A percentile compares a stretch with the other conserved stretches of the same genome.
phyloP scores from a whole-genome alignment of 768 basidiomycete genomes.

The Sarcodon aspratus region DNA sequence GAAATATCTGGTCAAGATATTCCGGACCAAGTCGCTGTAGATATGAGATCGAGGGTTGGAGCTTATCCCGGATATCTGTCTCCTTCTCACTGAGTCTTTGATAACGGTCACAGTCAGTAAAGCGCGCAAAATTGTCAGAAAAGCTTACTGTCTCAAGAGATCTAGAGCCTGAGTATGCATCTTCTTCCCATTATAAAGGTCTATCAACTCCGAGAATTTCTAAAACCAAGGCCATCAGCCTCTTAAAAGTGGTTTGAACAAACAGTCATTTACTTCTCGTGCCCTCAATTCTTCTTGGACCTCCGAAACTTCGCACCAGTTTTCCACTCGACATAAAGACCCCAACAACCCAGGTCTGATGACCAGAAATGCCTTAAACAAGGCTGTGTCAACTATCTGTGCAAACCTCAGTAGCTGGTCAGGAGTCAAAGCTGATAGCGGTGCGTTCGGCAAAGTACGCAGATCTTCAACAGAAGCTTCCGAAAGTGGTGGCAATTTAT shows the following conservation, averaged over 20 bases:
- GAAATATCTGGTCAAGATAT: slow-evolving; percentile 72
- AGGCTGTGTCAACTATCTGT: slow-evolving; percentile 89
- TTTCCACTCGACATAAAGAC: slow-evolving; percentile 79
- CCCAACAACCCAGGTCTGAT: slow-evolving; percentile 75
- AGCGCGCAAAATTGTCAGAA: background rate
- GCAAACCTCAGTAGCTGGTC: slow-evolving; percentile 82
- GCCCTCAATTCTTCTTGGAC: slow-evolving; percentile 80
- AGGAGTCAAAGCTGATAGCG: slow-evolving; percentile 61
- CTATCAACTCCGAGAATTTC: slow-evolving; percentile 89
- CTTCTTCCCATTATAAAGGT: slow-evolving; percentile 88
- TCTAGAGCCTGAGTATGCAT: slow-evolving; percentile 87
- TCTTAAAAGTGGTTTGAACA: background rate
- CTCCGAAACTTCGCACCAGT: slow-evolving; percentile 96
- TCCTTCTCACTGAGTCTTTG: slow-evolving; percentile 73
- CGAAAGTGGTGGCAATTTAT: slow-evolving; percentile 59
- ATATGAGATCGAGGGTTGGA: slow-evolving; percentile 78
- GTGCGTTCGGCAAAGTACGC: slow-evolving; percentile 65
- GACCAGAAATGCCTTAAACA: slow-evolving; percentile 87
- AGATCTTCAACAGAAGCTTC: slow-evolving; percentile 66
- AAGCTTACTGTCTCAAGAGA: slow-evolving; percentile 71
- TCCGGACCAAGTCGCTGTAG: slow-evolving; percentile 84
- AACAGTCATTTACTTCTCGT: slow-evolving; percentile 47
- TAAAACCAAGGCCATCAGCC: slow-evolving; percentile 18
- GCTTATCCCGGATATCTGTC: slow-evolving; percentile 65
- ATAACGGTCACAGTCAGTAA: background rate